phyloP scores from a whole-genome alignment of 2,329 filamentous ascomycete species.

The Colletotrichum sp. region DNA sequence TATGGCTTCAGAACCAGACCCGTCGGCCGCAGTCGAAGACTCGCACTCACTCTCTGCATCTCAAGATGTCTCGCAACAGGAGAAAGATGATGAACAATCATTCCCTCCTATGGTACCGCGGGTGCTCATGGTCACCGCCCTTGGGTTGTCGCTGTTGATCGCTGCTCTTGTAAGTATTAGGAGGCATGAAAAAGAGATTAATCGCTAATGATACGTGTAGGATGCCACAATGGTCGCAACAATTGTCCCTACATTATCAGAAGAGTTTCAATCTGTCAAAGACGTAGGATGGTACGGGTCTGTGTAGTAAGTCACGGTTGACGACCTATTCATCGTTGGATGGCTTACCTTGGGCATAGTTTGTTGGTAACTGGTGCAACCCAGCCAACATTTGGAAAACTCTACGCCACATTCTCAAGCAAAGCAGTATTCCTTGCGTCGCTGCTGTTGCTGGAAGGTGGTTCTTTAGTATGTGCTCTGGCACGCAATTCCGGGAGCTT shows the following conservation, averaged over 20 bases:
- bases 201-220: background rate
- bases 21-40: background rate
- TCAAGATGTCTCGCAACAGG: background rate
- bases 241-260: constrained; percentile 22
- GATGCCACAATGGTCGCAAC: background rate
- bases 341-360: background rate
- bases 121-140: background rate
- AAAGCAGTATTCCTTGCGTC: constrained; percentile 23
- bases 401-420: constrained; percentile 42
- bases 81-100: background rate
- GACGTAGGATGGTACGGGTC: constrained; percentile 54
- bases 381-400: constrained; percentile 28
- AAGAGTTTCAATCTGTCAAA: constrained; percentile 37
- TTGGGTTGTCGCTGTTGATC: background rate
- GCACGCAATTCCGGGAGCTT: background rate
- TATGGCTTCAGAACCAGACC: background rate
- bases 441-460: background rate
- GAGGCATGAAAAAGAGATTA: background rate
- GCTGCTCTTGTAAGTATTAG: background rate
- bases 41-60: background rate
- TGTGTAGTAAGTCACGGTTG: constrained; percentile 28
- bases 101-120: background rate
- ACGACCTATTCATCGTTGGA: background rate
- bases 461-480: background rate
- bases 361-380: constrained; percentile 31